Percentiles rank a stretch among this genome's conserved stretches.
These are phyloP conservation scores for Echium plantagineum DNA, from an alignment of 257 asterid genomes.

Conservation along the genomic window DNA sequence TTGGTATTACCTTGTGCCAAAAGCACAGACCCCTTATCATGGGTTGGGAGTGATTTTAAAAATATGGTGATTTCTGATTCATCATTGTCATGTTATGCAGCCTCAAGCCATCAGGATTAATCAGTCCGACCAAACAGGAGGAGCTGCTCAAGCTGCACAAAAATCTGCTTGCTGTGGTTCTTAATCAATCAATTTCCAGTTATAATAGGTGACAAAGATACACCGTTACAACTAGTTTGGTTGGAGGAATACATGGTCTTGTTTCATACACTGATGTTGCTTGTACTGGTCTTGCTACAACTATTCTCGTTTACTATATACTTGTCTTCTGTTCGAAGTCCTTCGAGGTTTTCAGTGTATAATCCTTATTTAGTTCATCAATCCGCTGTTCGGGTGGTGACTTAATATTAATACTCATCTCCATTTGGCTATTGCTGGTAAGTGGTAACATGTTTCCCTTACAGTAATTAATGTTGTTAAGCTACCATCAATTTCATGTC, in stretches of 20 bases:
- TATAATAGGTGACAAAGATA: not conserved
- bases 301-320: conserved; percentile 28
- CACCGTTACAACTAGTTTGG: not conserved
- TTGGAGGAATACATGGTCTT: not conserved
- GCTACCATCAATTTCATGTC: too few species aligned
- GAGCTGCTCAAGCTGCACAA: conserved; percentile 37
- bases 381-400: too few species aligned
- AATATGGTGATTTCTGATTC: conserved; percentile 6
- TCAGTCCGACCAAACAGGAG: conserved; percentile 57
- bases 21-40: conserved; percentile 21
- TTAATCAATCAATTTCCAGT: not conserved
- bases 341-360: not conserved
- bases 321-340: conserved; percentile 4
- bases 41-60: too few species aligned
- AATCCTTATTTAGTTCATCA: conserved; percentile 15
- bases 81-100: conserved; percentile 26
- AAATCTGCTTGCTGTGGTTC: not conserved
- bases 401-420: too few species aligned
- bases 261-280: conserved; percentile 18
- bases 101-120: conserved; percentile 61
- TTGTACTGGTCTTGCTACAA: conserved; percentile 29
- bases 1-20: conserved; percentile 27
- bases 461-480: too few species aligned
- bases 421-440: too few species aligned
- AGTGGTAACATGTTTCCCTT: too few species aligned